Evolutionary conservation across 768 basidiomycete species (phyloP), one percentile per base, ranked within the genome.

Genomic region (Pleurotus sapidus): DNA sequence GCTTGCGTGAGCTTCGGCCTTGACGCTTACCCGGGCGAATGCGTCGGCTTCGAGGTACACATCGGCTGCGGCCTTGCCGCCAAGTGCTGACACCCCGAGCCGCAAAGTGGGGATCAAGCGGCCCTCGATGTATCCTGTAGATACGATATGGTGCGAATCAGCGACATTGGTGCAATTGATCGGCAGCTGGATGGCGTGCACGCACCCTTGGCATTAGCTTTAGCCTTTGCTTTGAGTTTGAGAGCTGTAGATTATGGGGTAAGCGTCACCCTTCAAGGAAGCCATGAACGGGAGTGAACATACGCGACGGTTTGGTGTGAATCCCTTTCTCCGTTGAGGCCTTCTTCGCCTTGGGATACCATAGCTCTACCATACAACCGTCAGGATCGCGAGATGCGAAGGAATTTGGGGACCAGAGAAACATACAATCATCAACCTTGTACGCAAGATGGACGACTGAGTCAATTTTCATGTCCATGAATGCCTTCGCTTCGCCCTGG

Each of bases 401-500:
- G 42, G 14, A 46, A 46, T 2, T 1, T 2, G 18, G 2, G 45
- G 2, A 46, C 12, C 6, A 18, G 5, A 23, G 46, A 14, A 7
- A 25, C 46, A 9, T 25, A 47, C 46, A 47, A 24, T 47, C 11
- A 14, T 24, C 46, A 12, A 46, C 45, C 45, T 47, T 64, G 64
- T 75, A 77, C 0, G 63, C 63, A 14, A 77, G 50, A 17, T 64
- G 67, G 39, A 75, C 68, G 6, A 42, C 66, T 34, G 72, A 45
- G 59, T 72, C 65, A 34, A 20, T 20, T n/a, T 70, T 61, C 17
- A 75, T 57, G 34, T 72, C 74, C 18, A 78, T 57, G 20, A 43
- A 59, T 0, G 68, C 69, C 0, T 30, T 57, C 1, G 64, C 67
- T 54, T 68, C 59, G 1, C 61, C 75, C 14, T 65, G 57, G 45